Percentiles rank a stretch among this genome's conserved stretches.
These are phyloP conservation scores for Cicer chorassanicum DNA, from an alignment of 306 rosid species.

Conservation along the genomic window DNA sequence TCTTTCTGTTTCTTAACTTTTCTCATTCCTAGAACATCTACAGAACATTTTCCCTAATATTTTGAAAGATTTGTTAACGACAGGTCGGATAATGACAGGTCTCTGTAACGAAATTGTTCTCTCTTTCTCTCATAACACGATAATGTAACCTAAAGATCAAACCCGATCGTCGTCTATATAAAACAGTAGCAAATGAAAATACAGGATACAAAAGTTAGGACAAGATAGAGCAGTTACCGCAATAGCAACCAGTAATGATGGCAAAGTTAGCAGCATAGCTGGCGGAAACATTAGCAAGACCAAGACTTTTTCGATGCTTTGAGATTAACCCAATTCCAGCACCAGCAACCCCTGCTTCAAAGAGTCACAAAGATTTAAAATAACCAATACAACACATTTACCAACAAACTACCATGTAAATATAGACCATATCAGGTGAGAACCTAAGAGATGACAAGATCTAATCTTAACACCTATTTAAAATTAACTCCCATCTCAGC, in stretches of 20 bases:
- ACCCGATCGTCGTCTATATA: background rate
- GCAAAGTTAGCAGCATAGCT: conserved; percentile 80
- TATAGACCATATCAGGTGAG: background rate
- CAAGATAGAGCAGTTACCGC: conserved; percentile 61
- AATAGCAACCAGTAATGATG: conserved; percentile 79
- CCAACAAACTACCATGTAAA: background rate
- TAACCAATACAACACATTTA: background rate
- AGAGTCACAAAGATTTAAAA: conserved; percentile 23
- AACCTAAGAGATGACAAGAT: background rate
- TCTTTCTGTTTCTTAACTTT: background rate
- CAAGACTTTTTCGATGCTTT: conserved; percentile 73
- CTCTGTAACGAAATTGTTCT: background rate
- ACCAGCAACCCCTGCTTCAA: conserved; percentile 72
- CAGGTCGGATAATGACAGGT: background rate
- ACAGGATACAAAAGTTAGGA: conserved; percentile 5
- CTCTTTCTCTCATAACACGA: background rate
- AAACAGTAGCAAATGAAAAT: background rate
- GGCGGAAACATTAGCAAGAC: conserved; percentile 65
- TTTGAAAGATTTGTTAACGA: background rate
- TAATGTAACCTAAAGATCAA: background rate
- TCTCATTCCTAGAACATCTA: background rate
- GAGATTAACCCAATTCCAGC: conserved; percentile 83
- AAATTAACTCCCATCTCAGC: too few species aligned
- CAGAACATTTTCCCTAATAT: background rate
- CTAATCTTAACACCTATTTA: background rate